Evolutionary conservation across 352 stramenopile genomes (phyloP).

Genomic region (Globisporangium viniferum): DNA sequence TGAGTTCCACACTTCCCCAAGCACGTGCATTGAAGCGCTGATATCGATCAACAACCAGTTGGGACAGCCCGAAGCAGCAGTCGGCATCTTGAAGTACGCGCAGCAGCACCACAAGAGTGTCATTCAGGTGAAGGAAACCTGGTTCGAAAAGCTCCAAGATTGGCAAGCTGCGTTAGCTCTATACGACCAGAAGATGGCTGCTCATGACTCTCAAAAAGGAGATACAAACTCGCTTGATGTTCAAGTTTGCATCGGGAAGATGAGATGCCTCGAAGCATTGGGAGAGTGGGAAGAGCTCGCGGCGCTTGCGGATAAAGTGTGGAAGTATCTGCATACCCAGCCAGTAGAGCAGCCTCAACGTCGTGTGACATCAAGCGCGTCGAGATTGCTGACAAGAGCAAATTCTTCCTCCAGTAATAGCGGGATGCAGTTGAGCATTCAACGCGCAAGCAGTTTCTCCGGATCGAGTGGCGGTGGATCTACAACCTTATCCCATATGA

Average conservation of each 20-base stretch:
- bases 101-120: constrained; percentile 77
- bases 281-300: constrained; percentile 95
- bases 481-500: neutral
- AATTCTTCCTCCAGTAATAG: constrained; percentile 14
- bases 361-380: constrained; percentile 7
- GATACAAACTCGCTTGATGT: constrained; percentile 56
- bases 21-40: constrained; percentile 96
- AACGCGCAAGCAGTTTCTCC: constrained; percentile 33
- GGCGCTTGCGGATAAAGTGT: constrained; percentile 79
- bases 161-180: constrained; percentile 94
- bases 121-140: constrained; percentile 93
- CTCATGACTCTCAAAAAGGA: constrained; percentile 11
- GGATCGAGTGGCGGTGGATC: constrained; percentile 23
- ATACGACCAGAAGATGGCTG: constrained; percentile 88
- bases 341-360: constrained; percentile 11
- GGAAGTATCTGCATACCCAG: constrained; percentile 31
- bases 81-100: constrained; percentile 96
- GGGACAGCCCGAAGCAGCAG: constrained; percentile 92
- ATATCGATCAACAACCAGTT: constrained; percentile 99
- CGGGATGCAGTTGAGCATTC: constrained; percentile 11
- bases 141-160: constrained; percentile 97
- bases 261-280: constrained; percentile 96
- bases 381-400: constrained; percentile 6
- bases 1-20: constrained; percentile 91
- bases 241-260: constrained; percentile 94